Evolutionary conservation across 192 early-diverging fungal genomes (phyloP).

Genomic region (Podila epicladia): DNA sequence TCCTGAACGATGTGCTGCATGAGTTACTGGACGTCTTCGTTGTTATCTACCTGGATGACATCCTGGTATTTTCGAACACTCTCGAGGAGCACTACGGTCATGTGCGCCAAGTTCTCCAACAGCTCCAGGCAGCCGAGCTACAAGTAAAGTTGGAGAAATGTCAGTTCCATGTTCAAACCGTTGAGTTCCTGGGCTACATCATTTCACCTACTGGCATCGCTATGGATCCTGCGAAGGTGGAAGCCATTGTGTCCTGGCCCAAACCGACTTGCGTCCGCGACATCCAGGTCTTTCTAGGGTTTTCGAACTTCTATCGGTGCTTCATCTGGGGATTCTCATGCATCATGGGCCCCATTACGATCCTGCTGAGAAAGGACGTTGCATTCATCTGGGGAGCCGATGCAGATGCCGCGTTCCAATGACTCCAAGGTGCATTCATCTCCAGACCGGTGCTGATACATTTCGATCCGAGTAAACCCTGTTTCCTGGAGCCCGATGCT

Average conservation of each 20-base stretch:
- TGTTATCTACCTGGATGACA: constrained; percentile 15
- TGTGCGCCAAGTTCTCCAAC: constrained; percentile 18
- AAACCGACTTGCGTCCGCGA: constrained; percentile 17
- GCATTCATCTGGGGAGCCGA: neutral
- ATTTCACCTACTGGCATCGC: constrained; percentile 18
- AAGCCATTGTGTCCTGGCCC: constrained; percentile 19
- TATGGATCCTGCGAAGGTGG: constrained; percentile 15
- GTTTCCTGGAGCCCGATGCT: neutral
- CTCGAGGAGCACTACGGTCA: constrained; percentile 48
- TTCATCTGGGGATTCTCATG: constrained; percentile 27
- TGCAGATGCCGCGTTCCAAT: neutral
- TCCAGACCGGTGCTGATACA: neutral
- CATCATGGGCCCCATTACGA: constrained; percentile 23
- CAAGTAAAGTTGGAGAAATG: constrained; percentile 29
- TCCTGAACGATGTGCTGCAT: constrained; percentile 52
- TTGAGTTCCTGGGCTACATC: constrained; percentile 40
- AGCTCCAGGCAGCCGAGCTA: constrained; percentile 10
- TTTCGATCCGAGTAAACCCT: neutral
- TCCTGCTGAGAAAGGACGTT: neutral
- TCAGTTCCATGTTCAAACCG: constrained; percentile 16
- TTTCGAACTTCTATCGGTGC: constrained; percentile 25
- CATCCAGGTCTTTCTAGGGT: constrained; percentile 20
- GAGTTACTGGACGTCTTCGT: constrained; percentile 22
- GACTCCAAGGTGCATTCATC: neutral
- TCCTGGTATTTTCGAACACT: constrained; percentile 54